Evolutionary conservation across 177 flowering plant genomes (phyloP).

Genomic region (Telopea speciosissima): DNA sequence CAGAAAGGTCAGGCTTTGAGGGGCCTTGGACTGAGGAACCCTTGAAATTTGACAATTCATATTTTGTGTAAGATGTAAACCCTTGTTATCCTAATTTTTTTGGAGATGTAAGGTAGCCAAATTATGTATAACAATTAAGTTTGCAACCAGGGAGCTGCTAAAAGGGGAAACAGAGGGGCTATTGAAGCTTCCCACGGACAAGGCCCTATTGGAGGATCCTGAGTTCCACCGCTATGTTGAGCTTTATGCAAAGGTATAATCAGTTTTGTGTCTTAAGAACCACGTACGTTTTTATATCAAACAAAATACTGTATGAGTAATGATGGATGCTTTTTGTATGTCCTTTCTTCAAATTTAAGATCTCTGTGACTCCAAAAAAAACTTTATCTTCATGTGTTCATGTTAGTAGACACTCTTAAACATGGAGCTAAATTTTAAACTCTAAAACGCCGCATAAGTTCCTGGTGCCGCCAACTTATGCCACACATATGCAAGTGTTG

Average conservation of each 20-base stretch:
- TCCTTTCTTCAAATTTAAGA: background rate
- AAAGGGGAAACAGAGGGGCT: constrained; percentile 54
- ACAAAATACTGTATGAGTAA: background rate
- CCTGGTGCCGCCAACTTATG: too few species aligned
- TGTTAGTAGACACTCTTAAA: background rate
- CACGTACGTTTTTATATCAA: background rate
- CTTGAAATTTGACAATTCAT: constrained; percentile 79
- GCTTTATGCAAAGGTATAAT: constrained; percentile 72
- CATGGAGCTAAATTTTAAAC: background rate
- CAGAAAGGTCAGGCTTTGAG: constrained; percentile 89
- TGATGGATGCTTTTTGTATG: background rate
- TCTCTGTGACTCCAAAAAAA: background rate
- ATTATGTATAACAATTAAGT: background rate
- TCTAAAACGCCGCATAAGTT: too few species aligned
- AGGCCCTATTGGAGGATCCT: constrained; percentile 61
- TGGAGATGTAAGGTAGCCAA: background rate
- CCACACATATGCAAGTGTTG: too few species aligned
- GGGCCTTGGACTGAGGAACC: constrained; percentile 89
- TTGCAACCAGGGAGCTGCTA: constrained; percentile 57
- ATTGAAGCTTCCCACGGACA: constrained; percentile 74
- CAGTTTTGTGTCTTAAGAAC: background rate
- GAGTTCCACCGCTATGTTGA: constrained; percentile 56
- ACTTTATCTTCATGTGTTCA: background rate
- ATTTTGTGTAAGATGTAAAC: constrained; percentile 52
- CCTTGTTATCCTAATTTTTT: background rate